phyloP scores from a whole-genome alignment of 805 yeast genomes.

The Diddensiella santjacobensis region DNA sequence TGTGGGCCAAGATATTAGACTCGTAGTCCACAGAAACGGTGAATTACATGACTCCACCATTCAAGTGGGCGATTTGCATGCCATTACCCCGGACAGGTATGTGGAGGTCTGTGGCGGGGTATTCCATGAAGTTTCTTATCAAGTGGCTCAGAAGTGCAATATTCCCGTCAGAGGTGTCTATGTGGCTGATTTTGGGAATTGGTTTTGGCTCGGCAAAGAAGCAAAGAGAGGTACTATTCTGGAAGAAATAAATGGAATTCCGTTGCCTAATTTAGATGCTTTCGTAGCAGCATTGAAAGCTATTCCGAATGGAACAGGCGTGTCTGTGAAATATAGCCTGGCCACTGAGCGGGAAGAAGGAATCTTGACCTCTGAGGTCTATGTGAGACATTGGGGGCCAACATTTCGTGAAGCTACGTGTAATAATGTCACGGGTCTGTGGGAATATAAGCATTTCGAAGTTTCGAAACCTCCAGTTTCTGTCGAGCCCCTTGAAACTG shows the following conservation, averaged over 20 bases:
- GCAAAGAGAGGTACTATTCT: slow-evolving; percentile 77
- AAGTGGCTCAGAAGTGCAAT: slow-evolving; percentile 79
- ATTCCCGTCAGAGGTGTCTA: slow-evolving; percentile 84
- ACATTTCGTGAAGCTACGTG: slow-evolving; percentile 65
- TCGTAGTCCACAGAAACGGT: slow-evolving; percentile 75
- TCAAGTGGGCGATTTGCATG: slow-evolving; percentile 69
- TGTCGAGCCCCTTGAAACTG: slow-evolving; percentile 55
- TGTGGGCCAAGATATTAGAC: slow-evolving; percentile 54
- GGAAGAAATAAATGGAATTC: slow-evolving; percentile 70
- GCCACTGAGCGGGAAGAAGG: slow-evolving; percentile 70
- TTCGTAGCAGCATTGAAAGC: slow-evolving; percentile 73
- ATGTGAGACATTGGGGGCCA: slow-evolving; percentile 78
- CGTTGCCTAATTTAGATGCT: slow-evolving; percentile 68
- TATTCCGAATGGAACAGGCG: slow-evolving; percentile 73
- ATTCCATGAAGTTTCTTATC: slow-evolving; percentile 81
- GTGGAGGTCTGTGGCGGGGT: slow-evolving; percentile 84
- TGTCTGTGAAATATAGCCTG: slow-evolving; percentile 59
- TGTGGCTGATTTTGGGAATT: slow-evolving; percentile 70
- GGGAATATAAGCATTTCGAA: slow-evolving; percentile 52
- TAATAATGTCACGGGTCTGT: slow-evolving; percentile 51
- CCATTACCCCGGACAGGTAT: slow-evolving; percentile 76
- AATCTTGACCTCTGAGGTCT: slow-evolving; percentile 59
- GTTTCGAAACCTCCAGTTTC: slow-evolving; percentile 55
- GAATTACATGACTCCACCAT: slow-evolving; percentile 48
- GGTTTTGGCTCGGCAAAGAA: slow-evolving; percentile 42